phyloP scores from a whole-genome alignment of 202 grass and related monocot genomes.

The Zoysia matrella region DNA sequence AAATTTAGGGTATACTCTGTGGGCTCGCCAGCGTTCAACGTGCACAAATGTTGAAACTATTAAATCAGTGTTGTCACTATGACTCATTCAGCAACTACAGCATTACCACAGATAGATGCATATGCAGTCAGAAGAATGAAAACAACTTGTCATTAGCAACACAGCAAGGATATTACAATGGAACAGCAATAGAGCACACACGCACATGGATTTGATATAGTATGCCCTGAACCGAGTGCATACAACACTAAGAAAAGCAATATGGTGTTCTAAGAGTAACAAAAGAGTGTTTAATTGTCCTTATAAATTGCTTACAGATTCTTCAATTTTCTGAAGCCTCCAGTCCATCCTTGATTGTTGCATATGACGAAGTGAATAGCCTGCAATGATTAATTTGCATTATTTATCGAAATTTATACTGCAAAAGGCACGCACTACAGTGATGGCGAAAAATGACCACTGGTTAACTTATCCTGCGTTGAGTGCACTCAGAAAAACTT shows the following conservation, averaged over 20 bases:
- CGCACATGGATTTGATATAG: not conserved
- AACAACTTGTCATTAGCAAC: not conserved
- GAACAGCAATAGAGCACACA: constrained; percentile 8
- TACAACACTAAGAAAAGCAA: not conserved
- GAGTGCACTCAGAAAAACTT: not conserved
- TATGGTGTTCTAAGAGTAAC: constrained; percentile 5
- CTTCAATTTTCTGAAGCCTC: constrained; percentile 79
- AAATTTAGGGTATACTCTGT: not conserved
- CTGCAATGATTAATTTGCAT: constrained; percentile 33
- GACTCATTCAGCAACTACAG: not conserved
- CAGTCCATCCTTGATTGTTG: constrained; percentile 75
- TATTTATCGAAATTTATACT: not conserved
- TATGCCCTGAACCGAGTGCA: not conserved
- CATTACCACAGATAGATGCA: not conserved
- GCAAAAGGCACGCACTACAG: not conserved
- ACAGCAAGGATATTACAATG: not conserved
- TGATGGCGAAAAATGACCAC: not conserved
- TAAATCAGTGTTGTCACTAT: not conserved
- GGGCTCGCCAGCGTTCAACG: not conserved
- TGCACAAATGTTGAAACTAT: not conserved
- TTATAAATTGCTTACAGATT: constrained; percentile 66
- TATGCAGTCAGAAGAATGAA: not conserved
- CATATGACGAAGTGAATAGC: constrained; percentile 75
- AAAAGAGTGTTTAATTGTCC: not conserved
- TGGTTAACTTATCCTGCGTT: not conserved